Percentiles rank a stretch among this genome's conserved stretches.
Evolutionary conservation across 371 early-diverging fungal genomes (phyloP).

Genomic region (Mortierella sp.): DNA sequence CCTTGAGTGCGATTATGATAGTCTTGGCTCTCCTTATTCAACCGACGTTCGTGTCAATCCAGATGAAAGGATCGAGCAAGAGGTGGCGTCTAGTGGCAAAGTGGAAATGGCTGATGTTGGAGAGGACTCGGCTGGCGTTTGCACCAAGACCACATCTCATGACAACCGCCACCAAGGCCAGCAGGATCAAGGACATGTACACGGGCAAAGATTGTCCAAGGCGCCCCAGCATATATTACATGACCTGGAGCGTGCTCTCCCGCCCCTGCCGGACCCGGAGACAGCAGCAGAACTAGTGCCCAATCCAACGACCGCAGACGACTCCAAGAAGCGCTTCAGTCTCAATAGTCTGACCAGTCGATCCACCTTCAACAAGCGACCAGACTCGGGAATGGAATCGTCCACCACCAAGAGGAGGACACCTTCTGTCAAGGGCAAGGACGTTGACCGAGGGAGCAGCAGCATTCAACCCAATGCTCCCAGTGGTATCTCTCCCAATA

Average conservation of each 20-base stretch:
- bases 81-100: not conserved
- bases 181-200: not conserved
- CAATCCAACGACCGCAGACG: not conserved
- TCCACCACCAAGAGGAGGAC: not conserved
- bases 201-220: not conserved
- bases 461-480: not conserved
- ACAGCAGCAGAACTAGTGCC: not conserved
- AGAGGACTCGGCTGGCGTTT: not conserved
- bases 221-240: not conserved
- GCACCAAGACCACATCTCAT: not conserved
- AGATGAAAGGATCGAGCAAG: too few species aligned
- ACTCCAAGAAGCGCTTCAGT: not conserved
- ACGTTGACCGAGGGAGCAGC: not conserved
- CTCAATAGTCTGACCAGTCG: not conserved
- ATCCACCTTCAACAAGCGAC: not conserved
- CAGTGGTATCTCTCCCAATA: not conserved
- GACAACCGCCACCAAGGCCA: not conserved
- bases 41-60: not conserved
- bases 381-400: not conserved
- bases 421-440: not conserved
- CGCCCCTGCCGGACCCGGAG: not conserved
- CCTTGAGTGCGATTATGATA: not conserved
- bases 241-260: not conserved
- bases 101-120: not conserved
- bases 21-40: not conserved